Base-by-base conservation (phyloP, 495 filamentous ascomycete genomes). In the Mytilinidion resinicola region DNA sequence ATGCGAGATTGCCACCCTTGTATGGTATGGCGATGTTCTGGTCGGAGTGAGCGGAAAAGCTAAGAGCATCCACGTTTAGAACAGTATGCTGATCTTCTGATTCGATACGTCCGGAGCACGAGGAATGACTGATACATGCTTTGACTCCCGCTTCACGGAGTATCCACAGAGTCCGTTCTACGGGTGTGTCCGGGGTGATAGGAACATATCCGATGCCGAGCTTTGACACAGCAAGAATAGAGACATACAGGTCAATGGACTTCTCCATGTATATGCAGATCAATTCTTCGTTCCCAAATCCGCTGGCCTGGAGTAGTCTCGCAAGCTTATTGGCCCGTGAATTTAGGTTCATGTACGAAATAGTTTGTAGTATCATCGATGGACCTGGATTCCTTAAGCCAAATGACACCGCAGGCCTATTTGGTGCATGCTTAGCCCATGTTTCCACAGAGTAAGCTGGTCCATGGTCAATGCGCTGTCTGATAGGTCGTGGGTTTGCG, bases 171-270 rank as follows among this genome's bases (percentile, higher is more conserved):
- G 85, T 72, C 38, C 84, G 74, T 25, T 81, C 72, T 0, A 57
- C 21, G 2, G 89, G 86, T 0, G 82, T 83, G n/a, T 75, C 79
- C 10, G 86, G 82, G 0, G 83, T 76, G 12, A 93, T 71, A 0
- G 87, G 86, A 44, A 92, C 69, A 68, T 92, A 90, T 34, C 84
- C 89, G 53, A 82, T 84, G 9, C 88, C 88, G 11, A 80, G 71
- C 57, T 92, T 91, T 3, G 88, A 65, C 15, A 86, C 78, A 0
- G 84, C 90, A 20, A 95, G 73, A 21, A 92, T 85, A 0, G 83
- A 76, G 20, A 82, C 73, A 66, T 91, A 92, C 0, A 89, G 71
- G 6, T 84, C 70, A 1, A 83, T 59, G 0, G 81, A 86, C 60
- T 89, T 90, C 21, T 89, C 80, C 78, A 91, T 83, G 20, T 82